These are phyloP conservation scores for Phytophthora cryptogea DNA, from an alignment of 352 stramenopile genomes.

Conservation along the genomic window DNA sequence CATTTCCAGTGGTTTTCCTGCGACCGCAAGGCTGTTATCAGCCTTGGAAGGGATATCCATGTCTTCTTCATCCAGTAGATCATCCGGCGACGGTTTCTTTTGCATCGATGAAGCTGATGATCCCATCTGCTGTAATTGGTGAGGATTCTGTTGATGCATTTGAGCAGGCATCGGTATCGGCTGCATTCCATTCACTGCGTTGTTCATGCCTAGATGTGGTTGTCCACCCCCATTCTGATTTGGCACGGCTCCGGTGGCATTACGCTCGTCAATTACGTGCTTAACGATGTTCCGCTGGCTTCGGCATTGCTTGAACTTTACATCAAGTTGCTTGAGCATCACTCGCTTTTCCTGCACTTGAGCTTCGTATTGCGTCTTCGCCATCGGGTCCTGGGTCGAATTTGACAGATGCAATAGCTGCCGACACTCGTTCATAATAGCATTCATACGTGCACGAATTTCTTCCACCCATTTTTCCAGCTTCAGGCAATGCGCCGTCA, in stretches of 20 bases:
- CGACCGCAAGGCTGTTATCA: constrained; percentile 24
- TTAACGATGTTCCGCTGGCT: constrained; percentile 84
- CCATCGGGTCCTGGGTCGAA: constrained; percentile 64
- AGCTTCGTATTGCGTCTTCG: constrained; percentile 66
- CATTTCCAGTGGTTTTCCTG: constrained; percentile 59
- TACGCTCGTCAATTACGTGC: constrained; percentile 71
- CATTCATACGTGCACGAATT: constrained; percentile 78
- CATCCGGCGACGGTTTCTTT: constrained; percentile 54
- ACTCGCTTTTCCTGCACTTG: constrained; percentile 75
- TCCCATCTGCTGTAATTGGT: constrained; percentile 18
- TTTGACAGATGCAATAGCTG: constrained; percentile 80
- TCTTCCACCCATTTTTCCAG: constrained; percentile 82
- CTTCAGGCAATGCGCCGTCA: constrained; percentile 82
- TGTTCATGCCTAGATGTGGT: constrained; percentile 7
- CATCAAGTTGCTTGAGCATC: constrained; percentile 75
- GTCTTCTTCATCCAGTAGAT: constrained; percentile 58
- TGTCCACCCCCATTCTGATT: constrained; percentile 15
- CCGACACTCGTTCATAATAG: constrained; percentile 82
- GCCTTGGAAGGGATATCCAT: constrained; percentile 37
- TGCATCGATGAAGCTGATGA: background rate
- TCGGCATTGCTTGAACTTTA: constrained; percentile 81
- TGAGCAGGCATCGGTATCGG: constrained; percentile 54
- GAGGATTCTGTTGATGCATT: constrained; percentile 35
- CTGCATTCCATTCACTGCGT: constrained; percentile 34
- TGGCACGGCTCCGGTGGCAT: constrained; percentile 15